Evolutionary conservation across 2,329 filamentous ascomycete genomes (phyloP).

Genomic region (Thielaviopsis punctulata): DNA sequence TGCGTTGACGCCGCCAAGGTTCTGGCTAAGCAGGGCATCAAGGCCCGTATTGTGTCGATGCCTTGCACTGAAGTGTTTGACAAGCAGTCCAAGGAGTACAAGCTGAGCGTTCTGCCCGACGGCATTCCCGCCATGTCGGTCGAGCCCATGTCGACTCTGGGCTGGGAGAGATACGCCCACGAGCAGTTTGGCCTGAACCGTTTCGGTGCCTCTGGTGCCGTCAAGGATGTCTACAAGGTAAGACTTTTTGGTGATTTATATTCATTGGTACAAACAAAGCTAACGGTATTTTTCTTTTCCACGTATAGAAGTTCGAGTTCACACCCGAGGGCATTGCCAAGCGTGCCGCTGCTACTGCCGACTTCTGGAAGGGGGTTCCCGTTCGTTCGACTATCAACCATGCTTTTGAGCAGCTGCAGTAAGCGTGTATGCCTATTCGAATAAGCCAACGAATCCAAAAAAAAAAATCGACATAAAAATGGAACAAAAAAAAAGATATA

Average conservation of each 20-base stretch:
- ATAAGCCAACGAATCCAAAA: slow-evolving; percentile 9
- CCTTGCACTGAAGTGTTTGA: slow-evolving; percentile 98
- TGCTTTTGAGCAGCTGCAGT: slow-evolving; percentile 94
- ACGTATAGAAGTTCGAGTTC: slow-evolving; percentile 86
- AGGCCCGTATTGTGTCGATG: slow-evolving; percentile 82
- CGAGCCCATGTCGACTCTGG: slow-evolving; percentile 92
- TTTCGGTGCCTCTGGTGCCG: slow-evolving; percentile 92
- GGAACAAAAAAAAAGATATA: slow-evolving; percentile 8
- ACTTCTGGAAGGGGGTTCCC: slow-evolving; percentile 91
- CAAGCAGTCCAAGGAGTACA: slow-evolving; percentile 84
- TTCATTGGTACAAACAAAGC: too few species aligned
- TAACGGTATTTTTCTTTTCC: background rate
- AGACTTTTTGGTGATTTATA: slow-evolving; percentile 19
- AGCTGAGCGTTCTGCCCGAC: slow-evolving; percentile 78
- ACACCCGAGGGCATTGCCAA: slow-evolving; percentile 92
- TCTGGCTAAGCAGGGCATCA: slow-evolving; percentile 72
- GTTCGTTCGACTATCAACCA: slow-evolving; percentile 91
- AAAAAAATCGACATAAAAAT: slow-evolving; percentile 7
- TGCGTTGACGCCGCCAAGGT: slow-evolving; percentile 84
- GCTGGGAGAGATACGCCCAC: slow-evolving; percentile 97
- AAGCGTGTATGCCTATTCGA: slow-evolving; percentile 22
- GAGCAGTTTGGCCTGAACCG: slow-evolving; percentile 99
- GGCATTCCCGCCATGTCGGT: slow-evolving; percentile 85
- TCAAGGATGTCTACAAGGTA: slow-evolving; percentile 94
- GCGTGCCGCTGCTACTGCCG: slow-evolving; percentile 76